Percentiles rank a stretch among this genome's conserved stretches.
Evolutionary conservation across 345 rosid species (phyloP).

Genomic region (Capsella bursapastoris): DNA sequence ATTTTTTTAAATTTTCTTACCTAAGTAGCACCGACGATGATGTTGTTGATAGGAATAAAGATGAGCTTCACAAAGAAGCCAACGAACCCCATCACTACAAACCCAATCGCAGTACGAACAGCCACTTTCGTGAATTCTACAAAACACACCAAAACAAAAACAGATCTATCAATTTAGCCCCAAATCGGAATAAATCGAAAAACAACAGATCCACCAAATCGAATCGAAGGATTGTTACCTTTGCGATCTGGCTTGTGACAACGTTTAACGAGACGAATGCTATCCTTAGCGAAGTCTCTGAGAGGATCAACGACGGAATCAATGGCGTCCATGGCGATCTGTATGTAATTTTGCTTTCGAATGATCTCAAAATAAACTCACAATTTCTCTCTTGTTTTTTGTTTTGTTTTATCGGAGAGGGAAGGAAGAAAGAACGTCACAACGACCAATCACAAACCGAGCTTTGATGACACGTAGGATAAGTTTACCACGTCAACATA

Average conservation of each 20-base stretch:
- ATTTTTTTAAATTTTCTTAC: background rate
- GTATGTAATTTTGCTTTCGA: background rate
- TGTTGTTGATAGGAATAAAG: constrained; percentile 78
- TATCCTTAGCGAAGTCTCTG: constrained; percentile 79
- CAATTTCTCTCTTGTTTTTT: background rate
- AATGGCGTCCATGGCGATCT: constrained; percentile 65
- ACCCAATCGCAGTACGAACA: constrained; percentile 81
- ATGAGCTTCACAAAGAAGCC: constrained; percentile 80
- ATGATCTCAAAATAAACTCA: constrained; percentile 10
- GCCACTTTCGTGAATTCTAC: constrained; percentile 81
- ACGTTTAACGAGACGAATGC: constrained; percentile 77
- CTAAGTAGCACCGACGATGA: constrained; percentile 58
- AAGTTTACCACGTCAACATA: constrained; percentile 15
- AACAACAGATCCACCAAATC: background rate
- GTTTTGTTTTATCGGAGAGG: background rate
- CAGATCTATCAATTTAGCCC: background rate
- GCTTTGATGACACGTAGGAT: background rate
- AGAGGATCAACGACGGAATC: constrained; percentile 78
- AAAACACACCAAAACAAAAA: background rate
- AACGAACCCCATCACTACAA: constrained; percentile 86
- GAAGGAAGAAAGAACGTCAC: constrained; percentile 29
- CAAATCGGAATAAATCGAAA: background rate
- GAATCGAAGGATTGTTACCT: background rate
- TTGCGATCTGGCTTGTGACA: constrained; percentile 86
- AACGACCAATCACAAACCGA: constrained; percentile 19